phyloP scores from a whole-genome alignment of 2,329 filamentous ascomycete genomes.

The Penicillium sp. region DNA sequence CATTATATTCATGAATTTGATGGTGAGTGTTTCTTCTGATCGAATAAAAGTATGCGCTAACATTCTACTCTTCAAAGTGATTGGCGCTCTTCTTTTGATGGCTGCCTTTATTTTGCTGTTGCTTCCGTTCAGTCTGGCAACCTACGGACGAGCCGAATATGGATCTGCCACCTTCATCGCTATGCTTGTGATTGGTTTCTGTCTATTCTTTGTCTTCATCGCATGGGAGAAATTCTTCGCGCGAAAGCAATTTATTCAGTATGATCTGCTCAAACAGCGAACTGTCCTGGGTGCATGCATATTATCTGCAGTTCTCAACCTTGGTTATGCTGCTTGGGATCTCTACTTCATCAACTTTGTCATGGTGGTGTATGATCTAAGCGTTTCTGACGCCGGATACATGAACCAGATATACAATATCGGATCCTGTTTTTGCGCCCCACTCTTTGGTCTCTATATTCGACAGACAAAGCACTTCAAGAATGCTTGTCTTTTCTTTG shows the following conservation, averaged over 20 bases:
- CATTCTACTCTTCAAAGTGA: conserved; percentile 12
- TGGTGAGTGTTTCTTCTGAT: conserved; percentile 44
- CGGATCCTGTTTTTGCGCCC: conserved; percentile 54
- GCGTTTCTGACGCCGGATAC: conserved; percentile 47
- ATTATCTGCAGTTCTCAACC: conserved; percentile 51
- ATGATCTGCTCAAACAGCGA: conserved; percentile 51
- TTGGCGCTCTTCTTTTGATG: conserved; percentile 52
- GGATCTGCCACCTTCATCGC: conserved; percentile 51
- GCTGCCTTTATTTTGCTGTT: conserved; percentile 65
- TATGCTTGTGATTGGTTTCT: conserved; percentile 56
- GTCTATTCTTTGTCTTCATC: conserved; percentile 56
- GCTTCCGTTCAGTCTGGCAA: conserved; percentile 64
- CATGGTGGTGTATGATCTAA: conserved; percentile 55
- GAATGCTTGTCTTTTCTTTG: conserved; percentile 53
- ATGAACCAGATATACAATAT: conserved; percentile 56
- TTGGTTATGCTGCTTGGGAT: conserved; percentile 57
- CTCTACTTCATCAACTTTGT: conserved; percentile 58
- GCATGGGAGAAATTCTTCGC: conserved; percentile 59
- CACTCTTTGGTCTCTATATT: conserved; percentile 54
- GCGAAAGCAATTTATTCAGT: conserved; percentile 57
- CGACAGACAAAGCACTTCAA: conserved; percentile 56
- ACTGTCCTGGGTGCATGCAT: conserved; percentile 57
- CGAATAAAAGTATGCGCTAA: conserved; percentile 43
- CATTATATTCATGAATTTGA: conserved; percentile 67
- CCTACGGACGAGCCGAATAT: conserved; percentile 44